These are phyloP conservation scores for Ilyonectria robusta DNA, from an alignment of 2,329 filamentous ascomycete genomes.

Conservation along the genomic window DNA sequence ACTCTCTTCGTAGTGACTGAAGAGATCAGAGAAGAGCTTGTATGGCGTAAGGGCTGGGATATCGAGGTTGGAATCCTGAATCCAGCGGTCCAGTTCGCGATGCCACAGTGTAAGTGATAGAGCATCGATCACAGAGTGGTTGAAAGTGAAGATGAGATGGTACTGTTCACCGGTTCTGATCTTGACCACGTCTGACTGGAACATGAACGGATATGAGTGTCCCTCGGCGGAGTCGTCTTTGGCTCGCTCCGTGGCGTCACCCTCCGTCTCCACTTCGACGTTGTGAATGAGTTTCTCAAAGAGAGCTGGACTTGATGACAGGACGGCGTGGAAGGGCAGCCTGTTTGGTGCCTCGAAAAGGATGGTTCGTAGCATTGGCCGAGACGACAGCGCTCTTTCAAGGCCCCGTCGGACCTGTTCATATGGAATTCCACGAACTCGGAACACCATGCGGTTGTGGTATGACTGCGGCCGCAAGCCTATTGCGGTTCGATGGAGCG, in stretches of 20 bases:
- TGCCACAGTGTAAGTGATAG: conserved; percentile 52
- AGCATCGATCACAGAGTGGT: conserved; percentile 55
- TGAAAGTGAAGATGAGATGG: conserved; percentile 51
- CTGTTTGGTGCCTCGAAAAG: conserved; percentile 38
- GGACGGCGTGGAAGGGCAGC: conserved; percentile 48
- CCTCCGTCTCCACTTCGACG: conserved; percentile 37
- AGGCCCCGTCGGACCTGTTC: conserved; percentile 47
- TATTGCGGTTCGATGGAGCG: conserved; percentile 49
- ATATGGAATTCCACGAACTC: conserved; percentile 35
- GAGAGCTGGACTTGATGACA: conserved; percentile 39
- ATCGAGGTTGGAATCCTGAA: conserved; percentile 38
- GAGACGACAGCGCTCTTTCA: conserved; percentile 44
- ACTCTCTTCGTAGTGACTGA: conserved; percentile 49
- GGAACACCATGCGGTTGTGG: conserved; percentile 52
- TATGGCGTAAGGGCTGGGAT: conserved; percentile 48
- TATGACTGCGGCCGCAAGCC: conserved; percentile 54
- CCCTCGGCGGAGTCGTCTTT: conserved; percentile 35
- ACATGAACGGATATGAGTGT: conserved; percentile 50
- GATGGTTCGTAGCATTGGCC: conserved; percentile 50
- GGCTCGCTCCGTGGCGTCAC: conserved; percentile 38
- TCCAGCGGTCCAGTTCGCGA: conserved; percentile 51
- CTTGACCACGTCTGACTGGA: conserved; percentile 46
- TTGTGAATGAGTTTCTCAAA: conserved; percentile 47
- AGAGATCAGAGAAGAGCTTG: conserved; percentile 51
- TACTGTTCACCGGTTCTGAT: conserved; percentile 30